A percentile compares a stretch with the other conserved stretches of the same genome.
Evolutionary conservation across 139 green algal species (phyloP).

Genomic region (Chlamydomonas eustigma): DNA sequence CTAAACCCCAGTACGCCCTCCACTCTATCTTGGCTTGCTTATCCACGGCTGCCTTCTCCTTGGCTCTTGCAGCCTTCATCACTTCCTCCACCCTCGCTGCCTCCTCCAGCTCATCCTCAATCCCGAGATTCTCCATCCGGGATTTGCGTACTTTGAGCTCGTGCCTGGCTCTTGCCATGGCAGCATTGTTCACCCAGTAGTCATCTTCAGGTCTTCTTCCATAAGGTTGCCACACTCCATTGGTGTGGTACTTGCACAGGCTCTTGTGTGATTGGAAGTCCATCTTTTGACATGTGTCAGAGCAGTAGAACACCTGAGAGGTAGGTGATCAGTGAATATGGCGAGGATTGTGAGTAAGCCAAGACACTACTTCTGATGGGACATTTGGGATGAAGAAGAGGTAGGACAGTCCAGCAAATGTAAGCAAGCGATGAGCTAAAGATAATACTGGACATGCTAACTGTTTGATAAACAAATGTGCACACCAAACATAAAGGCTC

Average conservation of each 20-base stretch:
- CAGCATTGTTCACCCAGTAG: conserved; percentile 18
- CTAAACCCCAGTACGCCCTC: conserved; percentile 15
- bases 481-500: too few relatives aligned
- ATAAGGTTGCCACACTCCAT: background rate
- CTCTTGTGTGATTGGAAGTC: conserved; percentile 14
- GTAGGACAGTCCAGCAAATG: too few relatives aligned
- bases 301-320: conserved; percentile 13
- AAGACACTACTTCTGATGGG: too few relatives aligned
- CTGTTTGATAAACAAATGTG: too few relatives aligned
- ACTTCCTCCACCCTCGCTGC: background rate
- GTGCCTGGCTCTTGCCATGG: background rate
- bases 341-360: too few relatives aligned
- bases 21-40: background rate
- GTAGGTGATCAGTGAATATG: too few relatives aligned
- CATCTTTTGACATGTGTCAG: conserved; percentile 10
- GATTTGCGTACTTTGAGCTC: background rate
- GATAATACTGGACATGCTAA: too few relatives aligned
- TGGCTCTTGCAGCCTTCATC: background rate
- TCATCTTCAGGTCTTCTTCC: background rate
- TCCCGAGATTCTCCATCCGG: background rate
- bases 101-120: conserved; percentile 11
- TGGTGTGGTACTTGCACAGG: conserved; percentile 13
- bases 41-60: background rate
- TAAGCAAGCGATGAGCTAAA: too few relatives aligned
- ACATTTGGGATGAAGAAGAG: too few relatives aligned